phyloP scores from a whole-genome alignment of 192 early-diverging fungal species.

The Entrophospora sp. region DNA sequence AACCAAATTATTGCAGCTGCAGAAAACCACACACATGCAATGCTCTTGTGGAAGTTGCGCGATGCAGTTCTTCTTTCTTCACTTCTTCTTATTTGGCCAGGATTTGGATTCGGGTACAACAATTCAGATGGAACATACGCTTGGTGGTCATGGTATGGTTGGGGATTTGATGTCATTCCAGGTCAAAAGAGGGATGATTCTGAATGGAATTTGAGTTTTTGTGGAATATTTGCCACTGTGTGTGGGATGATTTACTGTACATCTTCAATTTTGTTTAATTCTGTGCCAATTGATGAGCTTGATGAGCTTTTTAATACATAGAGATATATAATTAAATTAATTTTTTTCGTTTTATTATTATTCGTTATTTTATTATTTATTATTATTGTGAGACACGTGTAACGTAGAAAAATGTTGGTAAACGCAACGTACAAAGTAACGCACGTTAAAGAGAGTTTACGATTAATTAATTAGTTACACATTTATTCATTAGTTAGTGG shows the following conservation, averaged over 20 bases:
- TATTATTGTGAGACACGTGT: no score
- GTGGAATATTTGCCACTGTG: not conserved
- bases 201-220: conserved; percentile 6
- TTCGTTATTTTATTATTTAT: no score
- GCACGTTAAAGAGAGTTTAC: no score
- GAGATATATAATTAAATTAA: no score
- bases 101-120: conserved; percentile 7
- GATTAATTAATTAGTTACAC: no score
- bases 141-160: no score
- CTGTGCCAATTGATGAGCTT: not conserved
- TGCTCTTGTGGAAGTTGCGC: conserved; percentile 8
- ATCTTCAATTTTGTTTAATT: not conserved
- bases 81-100: not conserved
- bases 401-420: no score
- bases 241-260: conserved; percentile 5
- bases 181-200: not conserved
- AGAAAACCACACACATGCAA: not conserved
- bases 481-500: no score
- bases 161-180: no score
- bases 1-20: conserved; percentile 1
- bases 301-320: not conserved
- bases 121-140: not conserved
- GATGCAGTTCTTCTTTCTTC: not conserved
- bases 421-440: no score
- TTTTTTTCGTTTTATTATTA: no score